A percentile compares a stretch with the other conserved stretches of the same genome.
Evolutionary conservation across 192 early-diverging fungal genomes (phyloP).

Genomic region (Coemansia furcata): DNA sequence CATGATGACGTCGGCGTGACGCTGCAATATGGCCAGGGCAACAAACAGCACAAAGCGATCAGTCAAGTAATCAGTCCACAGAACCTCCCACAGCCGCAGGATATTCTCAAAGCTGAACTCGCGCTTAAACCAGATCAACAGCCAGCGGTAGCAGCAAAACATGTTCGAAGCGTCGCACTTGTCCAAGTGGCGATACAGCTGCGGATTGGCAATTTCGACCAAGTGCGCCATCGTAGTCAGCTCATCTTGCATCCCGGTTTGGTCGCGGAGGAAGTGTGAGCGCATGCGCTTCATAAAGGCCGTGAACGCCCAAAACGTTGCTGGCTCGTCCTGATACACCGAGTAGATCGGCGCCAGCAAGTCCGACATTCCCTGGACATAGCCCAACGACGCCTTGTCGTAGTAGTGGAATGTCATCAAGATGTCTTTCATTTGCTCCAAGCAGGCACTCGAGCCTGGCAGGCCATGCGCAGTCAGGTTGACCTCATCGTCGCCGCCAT

Average conservation of each 20-base stretch:
- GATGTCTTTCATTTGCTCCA: conserved; percentile 89
- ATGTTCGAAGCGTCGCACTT: conserved; percentile 80
- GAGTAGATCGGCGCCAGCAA: conserved; percentile 86
- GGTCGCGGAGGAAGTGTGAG: conserved; percentile 88
- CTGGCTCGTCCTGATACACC: conserved; percentile 82
- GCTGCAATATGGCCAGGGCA: conserved; percentile 91
- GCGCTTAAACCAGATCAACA: conserved; percentile 95
- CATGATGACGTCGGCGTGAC: conserved; percentile 78
- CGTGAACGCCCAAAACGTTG: conserved; percentile 92
- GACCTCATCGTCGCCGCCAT: conserved; percentile 47
- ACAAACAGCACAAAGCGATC: conserved; percentile 90
- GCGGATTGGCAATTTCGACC: conserved; percentile 85
- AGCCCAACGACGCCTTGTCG: conserved; percentile 66
- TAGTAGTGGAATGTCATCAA: conserved; percentile 90
- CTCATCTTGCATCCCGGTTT: conserved; percentile 91
- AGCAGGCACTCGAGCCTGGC: conserved; percentile 66
- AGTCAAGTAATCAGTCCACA: conserved; percentile 73
- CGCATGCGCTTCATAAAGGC: conserved; percentile 90
- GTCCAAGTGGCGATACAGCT: conserved; percentile 78
- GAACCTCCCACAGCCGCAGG: conserved; percentile 85
- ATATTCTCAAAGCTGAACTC: conserved; percentile 90
- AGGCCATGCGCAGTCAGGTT: conserved; percentile 38
- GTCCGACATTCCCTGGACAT: conserved; percentile 98
- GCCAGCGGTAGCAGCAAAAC: conserved; percentile 98
- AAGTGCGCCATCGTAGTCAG: conserved; percentile 76